A percentile compares a stretch with the other conserved stretches of the same genome.
These are phyloP conservation scores for Boletus vermiculosoides DNA, from an alignment of 768 basidiomycete genomes.

Conservation along the genomic window DNA sequence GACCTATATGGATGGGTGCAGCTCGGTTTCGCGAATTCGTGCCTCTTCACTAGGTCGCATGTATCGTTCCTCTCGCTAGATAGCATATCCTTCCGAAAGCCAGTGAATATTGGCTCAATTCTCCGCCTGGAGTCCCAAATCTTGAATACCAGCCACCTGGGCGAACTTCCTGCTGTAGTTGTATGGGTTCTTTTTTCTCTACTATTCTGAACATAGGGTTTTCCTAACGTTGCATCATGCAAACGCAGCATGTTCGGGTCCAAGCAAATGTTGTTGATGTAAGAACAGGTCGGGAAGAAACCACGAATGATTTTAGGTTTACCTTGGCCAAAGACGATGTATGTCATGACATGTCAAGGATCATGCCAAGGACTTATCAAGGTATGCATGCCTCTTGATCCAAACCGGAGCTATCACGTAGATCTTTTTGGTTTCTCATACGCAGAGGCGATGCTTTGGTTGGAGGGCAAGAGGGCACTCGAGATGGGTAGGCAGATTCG, in stretches of 20 bases:
- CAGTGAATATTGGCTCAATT: slow-evolving; percentile 83
- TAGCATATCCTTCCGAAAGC: slow-evolving; percentile 73
- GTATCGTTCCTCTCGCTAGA: slow-evolving; percentile 78
- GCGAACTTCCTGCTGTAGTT: slow-evolving; percentile 44
- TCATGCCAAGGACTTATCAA: slow-evolving; percentile 71
- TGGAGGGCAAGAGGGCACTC: slow-evolving; percentile 73
- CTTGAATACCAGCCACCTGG: slow-evolving; percentile 47
- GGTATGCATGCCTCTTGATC: slow-evolving; percentile 35
- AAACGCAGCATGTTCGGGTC: slow-evolving; percentile 63
- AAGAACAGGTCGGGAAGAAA: slow-evolving; percentile 58
- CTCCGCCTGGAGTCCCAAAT: slow-evolving; percentile 71
- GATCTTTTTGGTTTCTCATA: slow-evolving; percentile 8
- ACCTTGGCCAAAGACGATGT: slow-evolving; percentile 59
- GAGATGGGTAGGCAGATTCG: slow-evolving; percentile 69
- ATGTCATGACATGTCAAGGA: slow-evolving; percentile 35
- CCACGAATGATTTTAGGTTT: slow-evolving; percentile 75
- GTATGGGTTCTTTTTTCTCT: slow-evolving; percentile 39
- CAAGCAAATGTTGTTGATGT: slow-evolving; percentile 72
- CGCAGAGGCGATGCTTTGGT: slow-evolving; percentile 80
- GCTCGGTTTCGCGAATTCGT: slow-evolving; percentile 73
- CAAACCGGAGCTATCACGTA: background rate
- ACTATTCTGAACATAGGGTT: background rate
- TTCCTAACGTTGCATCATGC: background rate
- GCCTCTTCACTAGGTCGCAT: slow-evolving; percentile 62
- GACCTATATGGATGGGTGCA: slow-evolving; percentile 24